Percentiles rank a stretch among this genome's conserved stretches.
Conservation (phyloP, 1,284 basidiomycete genomes). For the Neotropicomus parvogracilis region DNA sequence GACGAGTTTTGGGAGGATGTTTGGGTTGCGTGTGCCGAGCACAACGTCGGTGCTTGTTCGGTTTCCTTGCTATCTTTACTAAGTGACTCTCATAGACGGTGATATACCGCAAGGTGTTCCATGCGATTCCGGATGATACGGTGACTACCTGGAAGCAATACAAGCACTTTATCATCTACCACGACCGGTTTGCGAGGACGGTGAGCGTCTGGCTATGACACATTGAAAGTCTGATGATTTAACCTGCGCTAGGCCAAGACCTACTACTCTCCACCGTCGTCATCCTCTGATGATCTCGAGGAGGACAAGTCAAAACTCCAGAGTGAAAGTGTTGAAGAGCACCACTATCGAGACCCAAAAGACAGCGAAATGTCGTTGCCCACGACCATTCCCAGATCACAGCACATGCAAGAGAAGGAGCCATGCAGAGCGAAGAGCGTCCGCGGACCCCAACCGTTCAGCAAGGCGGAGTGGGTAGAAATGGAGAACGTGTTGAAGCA, state of each 20-base stretch:
- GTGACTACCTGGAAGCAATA: slow-evolving; percentile 95
- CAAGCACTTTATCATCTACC: slow-evolving; percentile 76
- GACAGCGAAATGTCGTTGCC: slow-evolving; percentile 20
- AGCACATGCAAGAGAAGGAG: slow-evolving; percentile 25
- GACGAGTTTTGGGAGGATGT: slow-evolving; percentile 86
- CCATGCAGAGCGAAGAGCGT: slow-evolving; percentile 29
- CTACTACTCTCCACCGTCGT: slow-evolving; percentile 41
- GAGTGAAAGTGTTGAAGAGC: slow-evolving; percentile 22
- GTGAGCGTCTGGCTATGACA: slow-evolving; percentile 37
- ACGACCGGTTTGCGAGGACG: slow-evolving; percentile 71
- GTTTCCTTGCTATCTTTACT: slow-evolving; percentile 9
- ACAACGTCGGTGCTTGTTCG: slow-evolving; percentile 63
- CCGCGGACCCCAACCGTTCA: slow-evolving; percentile 66
- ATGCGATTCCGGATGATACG: slow-evolving; percentile 85
- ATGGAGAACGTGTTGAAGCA: slow-evolving; percentile 82
- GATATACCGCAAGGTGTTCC: slow-evolving; percentile 91
- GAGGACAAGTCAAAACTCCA: slow-evolving; percentile 36
- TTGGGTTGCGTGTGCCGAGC: slow-evolving; percentile 81
- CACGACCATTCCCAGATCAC: slow-evolving; percentile 10
- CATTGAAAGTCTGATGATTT: background rate
- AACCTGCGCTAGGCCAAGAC: slow-evolving; percentile 40
- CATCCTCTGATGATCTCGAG: slow-evolving; percentile 53
- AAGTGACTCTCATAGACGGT: slow-evolving; percentile 62
- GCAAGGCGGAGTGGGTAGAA: slow-evolving; percentile 78
- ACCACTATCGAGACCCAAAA: slow-evolving; percentile 14